Evolutionary conservation across 2,329 filamentous ascomycete species (phyloP), one percentile per base, ranked within the genome.

Genomic region (Penicillium sp.): DNA sequence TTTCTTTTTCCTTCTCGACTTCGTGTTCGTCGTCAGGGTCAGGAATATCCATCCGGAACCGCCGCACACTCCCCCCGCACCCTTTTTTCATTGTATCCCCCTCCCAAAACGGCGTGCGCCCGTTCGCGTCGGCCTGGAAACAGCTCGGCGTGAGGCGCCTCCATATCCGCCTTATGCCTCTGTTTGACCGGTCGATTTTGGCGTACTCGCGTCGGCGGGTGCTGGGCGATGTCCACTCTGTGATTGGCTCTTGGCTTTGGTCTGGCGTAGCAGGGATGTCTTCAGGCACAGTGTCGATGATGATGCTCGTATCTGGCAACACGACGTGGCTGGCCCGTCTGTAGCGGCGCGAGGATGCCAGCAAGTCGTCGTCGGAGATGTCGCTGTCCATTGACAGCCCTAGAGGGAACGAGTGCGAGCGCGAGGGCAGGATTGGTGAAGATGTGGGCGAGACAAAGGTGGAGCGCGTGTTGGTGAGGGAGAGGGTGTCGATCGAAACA

Each of bases 181-280:
- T 71, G 57, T 66, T 72, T 47, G 72, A 71, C 11, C 73, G 72
- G 64, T 75, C 70, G 78, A 84, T 73, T 81, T 85, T 65, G 84
- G 83, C 70, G 55, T 79, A 78, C 60, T 78, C 75, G 20, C 68
- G 68, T 8, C 72, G 65, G 11, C 76, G 72, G 5, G 75, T 77
- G 9, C 71, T 71, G 7, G 73, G 68, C 0, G 74, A 74, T 1
- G 75, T 79, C 76, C 76, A 79, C 59, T 77, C 74, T 45, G 77
- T 77, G 7, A 77, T 70, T n/a, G n/a, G n/a, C n/a, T n/a, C n/a
- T n/a, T n/a, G n/a, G n/a, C n/a, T n/a, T n/a, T n/a, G n/a, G n/a
- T n/a, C n/a, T n/a, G n/a, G n/a, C 5, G 74, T 77, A 21, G 70
- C 64, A 20, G 71, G 68, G 38, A 68, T 60, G 57, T 65, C 30